Base-by-base conservation (phyloP, 2,329 filamentous ascomycete species). In the Ramularia endophylla region DNA sequence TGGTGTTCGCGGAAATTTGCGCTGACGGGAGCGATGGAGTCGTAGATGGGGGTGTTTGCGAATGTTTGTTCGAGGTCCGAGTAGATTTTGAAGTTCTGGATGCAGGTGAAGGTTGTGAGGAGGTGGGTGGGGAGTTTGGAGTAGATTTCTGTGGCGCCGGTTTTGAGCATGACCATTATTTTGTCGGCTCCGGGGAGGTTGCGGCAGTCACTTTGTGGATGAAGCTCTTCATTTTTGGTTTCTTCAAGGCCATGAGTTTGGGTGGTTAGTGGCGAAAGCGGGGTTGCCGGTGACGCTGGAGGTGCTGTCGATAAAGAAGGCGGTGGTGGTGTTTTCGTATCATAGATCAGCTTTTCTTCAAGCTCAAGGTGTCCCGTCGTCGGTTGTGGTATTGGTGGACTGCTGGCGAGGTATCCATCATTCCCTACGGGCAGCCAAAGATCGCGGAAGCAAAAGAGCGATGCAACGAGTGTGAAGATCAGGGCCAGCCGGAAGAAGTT, bases 91-190 rank as follows among this genome's bases (percentile, higher is more conserved):
- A 55, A 58, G 39, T 63, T 52, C 2, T 55, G 57, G 6, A 56
- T 50, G 60, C 77, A 80, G 44, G 67, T 67, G 27, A 80, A 65
- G 1, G 75, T 74, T 1, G 73, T 77, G 36, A 67, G 54, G 48
- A 78, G 71, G 53, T 80, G 76, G 5, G 70, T 62, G 2, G 75
- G 74, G 4, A 81, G 68, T 55, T 78, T 78, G 22, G 72, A 66
- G 44, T 68, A 64, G 3, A 75, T 67, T 52, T 80, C 76, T 11
- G 74, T 75, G 11, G 77, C 75, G 37, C 77, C 77, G 1, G 77
- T 80, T 54, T 76, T 75, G 44, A 81, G 62, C 30, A 79, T 62
- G 18, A 81, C 67, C 52, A 80, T 71, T 38, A 80, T 60, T 47
- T 79, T 66, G 5, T 73, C 63, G 7, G 66, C 61, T 32, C 62